Percentiles rank a stretch among this genome's conserved stretches.
phyloP scores from a whole-genome alignment of 2,329 filamentous ascomycete genomes.

The Aspergillus sp. region DNA sequence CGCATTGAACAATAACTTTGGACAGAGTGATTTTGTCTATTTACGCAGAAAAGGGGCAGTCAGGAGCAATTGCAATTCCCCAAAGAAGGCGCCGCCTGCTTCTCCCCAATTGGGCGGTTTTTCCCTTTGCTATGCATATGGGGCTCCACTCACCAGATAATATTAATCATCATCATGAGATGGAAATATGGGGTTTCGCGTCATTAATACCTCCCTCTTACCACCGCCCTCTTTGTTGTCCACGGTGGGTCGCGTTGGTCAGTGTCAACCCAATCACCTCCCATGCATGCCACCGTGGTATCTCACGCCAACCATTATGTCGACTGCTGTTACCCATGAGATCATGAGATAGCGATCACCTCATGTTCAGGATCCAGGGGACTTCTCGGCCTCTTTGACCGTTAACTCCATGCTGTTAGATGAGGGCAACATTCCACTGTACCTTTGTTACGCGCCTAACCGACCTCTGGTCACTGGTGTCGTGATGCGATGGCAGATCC shows the following conservation, averaged over 20 bases:
- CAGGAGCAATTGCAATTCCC: no score
- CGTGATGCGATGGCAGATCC: background rate
- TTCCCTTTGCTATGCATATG: slow-evolving; percentile 18
- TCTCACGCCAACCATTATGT: background rate
- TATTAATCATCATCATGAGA: slow-evolving; percentile 1
- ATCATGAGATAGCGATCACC: background rate
- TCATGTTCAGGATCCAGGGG: background rate
- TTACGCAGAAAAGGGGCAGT: no score
- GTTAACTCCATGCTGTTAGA: background rate
- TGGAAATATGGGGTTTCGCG: background rate
- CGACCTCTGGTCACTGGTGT: no score
- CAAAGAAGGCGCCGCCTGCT: slow-evolving; percentile 4
- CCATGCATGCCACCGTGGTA: background rate
- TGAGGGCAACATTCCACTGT: no score
- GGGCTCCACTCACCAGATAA: slow-evolving; percentile 6
- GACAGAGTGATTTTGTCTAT: no score
- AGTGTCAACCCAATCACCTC: background rate
- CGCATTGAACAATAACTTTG: background rate
- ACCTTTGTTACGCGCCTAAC: no score
- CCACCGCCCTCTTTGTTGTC: slow-evolving; percentile 11
- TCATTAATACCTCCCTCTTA: slow-evolving; percentile 1
- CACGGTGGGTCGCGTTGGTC: slow-evolving; percentile 7
- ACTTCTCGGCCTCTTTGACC: background rate
- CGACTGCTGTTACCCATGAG: background rate
- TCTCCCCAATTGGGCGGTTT: background rate